phyloP scores from a whole-genome alignment of 2,329 filamentous ascomycete genomes.

The Tolypocladium ovalisporum region DNA sequence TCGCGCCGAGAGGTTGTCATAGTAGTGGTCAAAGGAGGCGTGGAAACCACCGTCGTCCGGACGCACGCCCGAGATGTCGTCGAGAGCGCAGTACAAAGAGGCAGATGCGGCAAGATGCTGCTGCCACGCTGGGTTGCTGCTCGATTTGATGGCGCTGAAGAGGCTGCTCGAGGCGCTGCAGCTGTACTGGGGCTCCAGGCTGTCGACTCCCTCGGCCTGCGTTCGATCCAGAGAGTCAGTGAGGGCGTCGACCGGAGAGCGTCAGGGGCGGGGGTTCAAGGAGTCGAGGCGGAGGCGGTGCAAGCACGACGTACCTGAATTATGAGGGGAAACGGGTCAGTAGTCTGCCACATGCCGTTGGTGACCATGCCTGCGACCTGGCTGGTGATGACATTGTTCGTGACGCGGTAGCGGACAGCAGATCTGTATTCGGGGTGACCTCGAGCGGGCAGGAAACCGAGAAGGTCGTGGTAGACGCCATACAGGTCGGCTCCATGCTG shows the following conservation, averaged over 20 bases:
- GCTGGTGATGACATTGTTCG: conserved; percentile 72
- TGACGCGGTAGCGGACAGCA: conserved; percentile 57
- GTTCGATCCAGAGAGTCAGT: neutral
- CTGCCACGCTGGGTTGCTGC: conserved; percentile 43
- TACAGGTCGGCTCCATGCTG: conserved; percentile 69
- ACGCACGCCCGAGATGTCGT: conserved; percentile 56
- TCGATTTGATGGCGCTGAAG: conserved; percentile 32
- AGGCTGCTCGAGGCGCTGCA: conserved; percentile 42
- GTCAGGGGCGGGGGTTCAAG: neutral
- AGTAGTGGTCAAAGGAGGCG: conserved; percentile 68
- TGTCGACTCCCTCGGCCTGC: conserved; percentile 49
- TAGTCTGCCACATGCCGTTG: conserved; percentile 52
- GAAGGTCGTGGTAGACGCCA: conserved; percentile 60
- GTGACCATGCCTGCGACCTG: conserved; percentile 70
- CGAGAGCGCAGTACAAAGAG: conserved; percentile 47
- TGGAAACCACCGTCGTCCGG: conserved; percentile 52
- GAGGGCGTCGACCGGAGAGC: neutral
- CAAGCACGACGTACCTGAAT: conserved; percentile 24
- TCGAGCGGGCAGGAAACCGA: conserved; percentile 52
- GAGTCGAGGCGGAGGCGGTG: neutral
- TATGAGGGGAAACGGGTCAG: conserved; percentile 31
- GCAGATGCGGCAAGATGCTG: conserved; percentile 48
- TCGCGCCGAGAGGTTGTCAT: conserved; percentile 69
- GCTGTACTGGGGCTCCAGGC: conserved; percentile 61
- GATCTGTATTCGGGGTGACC: conserved; percentile 27